phyloP scores from a whole-genome alignment of 1,284 basidiomycete species.

The Caloboletus firmus region DNA sequence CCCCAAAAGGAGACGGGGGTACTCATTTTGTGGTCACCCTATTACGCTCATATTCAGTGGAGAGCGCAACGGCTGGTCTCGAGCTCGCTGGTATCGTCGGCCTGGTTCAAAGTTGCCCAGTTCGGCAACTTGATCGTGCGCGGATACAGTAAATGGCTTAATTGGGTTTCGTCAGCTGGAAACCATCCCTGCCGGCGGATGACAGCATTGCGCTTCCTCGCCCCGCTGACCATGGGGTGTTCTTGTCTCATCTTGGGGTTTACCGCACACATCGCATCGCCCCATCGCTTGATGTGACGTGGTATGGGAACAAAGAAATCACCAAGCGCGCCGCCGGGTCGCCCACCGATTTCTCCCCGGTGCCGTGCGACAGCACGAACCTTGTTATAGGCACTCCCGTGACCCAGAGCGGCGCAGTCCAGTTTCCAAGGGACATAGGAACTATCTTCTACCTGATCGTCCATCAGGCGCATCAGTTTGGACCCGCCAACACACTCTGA shows the following conservation, averaged over 20 bases:
- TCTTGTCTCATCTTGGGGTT: not conserved
- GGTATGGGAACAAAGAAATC: constrained; percentile 10
- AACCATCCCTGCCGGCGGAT: not conserved
- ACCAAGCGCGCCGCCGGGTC: constrained; percentile 5
- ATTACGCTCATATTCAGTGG: not conserved
- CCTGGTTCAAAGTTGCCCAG: constrained; percentile 14
- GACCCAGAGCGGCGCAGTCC: not conserved
- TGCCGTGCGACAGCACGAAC: not conserved
- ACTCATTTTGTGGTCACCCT: not conserved
- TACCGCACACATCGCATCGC: constrained; percentile 1
- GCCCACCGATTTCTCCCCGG: not conserved
- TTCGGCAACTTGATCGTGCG: not conserved
- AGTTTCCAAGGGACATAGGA: not conserved
- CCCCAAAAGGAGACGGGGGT: not conserved
- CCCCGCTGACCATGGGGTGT: not conserved
- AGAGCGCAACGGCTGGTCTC: no score
- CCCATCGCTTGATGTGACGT: constrained; percentile 8
- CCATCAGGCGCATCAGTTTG: no score
- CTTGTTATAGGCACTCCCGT: not conserved
- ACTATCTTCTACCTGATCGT: no score
- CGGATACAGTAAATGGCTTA: constrained; percentile 9
- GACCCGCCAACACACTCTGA: no score
- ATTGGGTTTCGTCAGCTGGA: constrained; percentile 4
- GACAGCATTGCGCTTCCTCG: not conserved
- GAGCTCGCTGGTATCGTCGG: not conserved